phyloP scores from a whole-genome alignment of 2,329 filamentous ascomycete genomes.

The Exophiala sp. region DNA sequence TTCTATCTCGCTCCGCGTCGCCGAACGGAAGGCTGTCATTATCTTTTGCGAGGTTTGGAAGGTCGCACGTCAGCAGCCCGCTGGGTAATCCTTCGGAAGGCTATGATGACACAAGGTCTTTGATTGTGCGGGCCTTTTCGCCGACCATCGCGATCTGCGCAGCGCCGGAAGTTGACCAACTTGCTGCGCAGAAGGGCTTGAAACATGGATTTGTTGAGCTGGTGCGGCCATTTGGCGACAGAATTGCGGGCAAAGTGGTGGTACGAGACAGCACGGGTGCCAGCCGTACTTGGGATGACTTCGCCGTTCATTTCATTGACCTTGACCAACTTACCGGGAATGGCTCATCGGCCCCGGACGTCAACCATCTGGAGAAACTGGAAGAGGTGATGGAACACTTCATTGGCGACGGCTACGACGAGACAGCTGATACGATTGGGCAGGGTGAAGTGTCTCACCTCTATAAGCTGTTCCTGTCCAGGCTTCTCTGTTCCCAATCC shows the following conservation, averaged over 20 bases:
- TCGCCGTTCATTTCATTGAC: conserved; percentile 75
- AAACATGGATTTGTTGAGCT: conserved; percentile 74
- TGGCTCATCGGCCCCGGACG: conserved; percentile 5
- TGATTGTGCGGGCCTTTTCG: conserved; percentile 79
- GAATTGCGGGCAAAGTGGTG: conserved; percentile 77
- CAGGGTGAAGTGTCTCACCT: conserved; percentile 59
- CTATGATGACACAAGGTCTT: conserved; percentile 52
- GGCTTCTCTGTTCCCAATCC: conserved; percentile 72
- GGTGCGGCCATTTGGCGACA: conserved; percentile 84
- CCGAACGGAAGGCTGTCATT: conserved; percentile 57
- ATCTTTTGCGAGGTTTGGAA: conserved; percentile 46
- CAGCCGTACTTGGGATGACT: conserved; percentile 80
- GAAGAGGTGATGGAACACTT: conserved; percentile 28
- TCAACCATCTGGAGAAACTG: conserved; percentile 20
- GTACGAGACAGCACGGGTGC: conserved; percentile 84
- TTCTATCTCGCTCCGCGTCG: conserved; percentile 62
- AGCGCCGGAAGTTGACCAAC: conserved; percentile 76
- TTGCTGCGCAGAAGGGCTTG: conserved; percentile 80
- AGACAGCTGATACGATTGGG: conserved; percentile 12
- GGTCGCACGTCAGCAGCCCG: conserved; percentile 41
- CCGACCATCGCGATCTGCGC: conserved; percentile 82
- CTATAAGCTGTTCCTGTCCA: conserved; percentile 76
- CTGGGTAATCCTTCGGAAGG: conserved; percentile 50
- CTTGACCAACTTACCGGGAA: conserved; percentile 46
- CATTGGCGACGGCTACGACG: conserved; percentile 20